Conservation (phyloP, 2,329 filamentous ascomycete genomes). For the Ophiosphaerella narmari region DNA sequence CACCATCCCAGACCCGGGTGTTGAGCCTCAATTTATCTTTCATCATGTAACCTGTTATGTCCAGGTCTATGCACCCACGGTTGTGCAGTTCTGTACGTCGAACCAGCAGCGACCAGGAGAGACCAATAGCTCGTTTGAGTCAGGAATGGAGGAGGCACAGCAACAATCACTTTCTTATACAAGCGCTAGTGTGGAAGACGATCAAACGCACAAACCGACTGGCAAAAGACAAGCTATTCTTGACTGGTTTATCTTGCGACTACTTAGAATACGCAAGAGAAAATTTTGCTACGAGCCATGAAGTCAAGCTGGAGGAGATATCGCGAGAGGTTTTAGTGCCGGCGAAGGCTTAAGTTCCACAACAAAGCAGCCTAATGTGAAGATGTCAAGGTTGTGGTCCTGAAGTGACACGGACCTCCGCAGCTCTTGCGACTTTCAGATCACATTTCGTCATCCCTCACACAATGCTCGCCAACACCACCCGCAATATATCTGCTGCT, state of each 20-base stretch:
- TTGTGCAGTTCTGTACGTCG: not conserved
- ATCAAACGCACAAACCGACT: not conserved
- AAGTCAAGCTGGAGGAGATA: not conserved
- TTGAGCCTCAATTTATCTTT: slow-evolving; percentile 1
- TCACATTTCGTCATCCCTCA: slow-evolving; percentile 22
- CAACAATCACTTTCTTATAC: not conserved
- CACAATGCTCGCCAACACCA: slow-evolving; percentile 35
- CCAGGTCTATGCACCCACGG: slow-evolving; percentile 16
- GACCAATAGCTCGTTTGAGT: not conserved
- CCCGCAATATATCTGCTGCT: slow-evolving; percentile 23
- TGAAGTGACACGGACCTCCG: slow-evolving; percentile 33
- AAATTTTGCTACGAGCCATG: not conserved
- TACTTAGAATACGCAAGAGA: not conserved
- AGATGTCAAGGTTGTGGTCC: slow-evolving; percentile 11
- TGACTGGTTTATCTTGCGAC: slow-evolving; percentile 11
- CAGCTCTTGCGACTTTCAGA: slow-evolving; percentile 20
- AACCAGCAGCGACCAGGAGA: not conserved
- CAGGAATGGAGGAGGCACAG: not conserved
- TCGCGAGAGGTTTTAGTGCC: slow-evolving; percentile 6
- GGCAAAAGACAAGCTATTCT: slow-evolving; percentile 12
- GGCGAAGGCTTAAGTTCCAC: not conserved
- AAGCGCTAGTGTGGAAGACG: not conserved
- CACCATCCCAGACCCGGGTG: slow-evolving; percentile 5
- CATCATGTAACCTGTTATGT: slow-evolving; percentile 14
- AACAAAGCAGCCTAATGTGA: slow-evolving; percentile 1